Evolutionary conservation across 1,284 basidiomycete species (phyloP), one percentile per base, ranked within the genome.

Genomic region (Inonotus hispidus): DNA sequence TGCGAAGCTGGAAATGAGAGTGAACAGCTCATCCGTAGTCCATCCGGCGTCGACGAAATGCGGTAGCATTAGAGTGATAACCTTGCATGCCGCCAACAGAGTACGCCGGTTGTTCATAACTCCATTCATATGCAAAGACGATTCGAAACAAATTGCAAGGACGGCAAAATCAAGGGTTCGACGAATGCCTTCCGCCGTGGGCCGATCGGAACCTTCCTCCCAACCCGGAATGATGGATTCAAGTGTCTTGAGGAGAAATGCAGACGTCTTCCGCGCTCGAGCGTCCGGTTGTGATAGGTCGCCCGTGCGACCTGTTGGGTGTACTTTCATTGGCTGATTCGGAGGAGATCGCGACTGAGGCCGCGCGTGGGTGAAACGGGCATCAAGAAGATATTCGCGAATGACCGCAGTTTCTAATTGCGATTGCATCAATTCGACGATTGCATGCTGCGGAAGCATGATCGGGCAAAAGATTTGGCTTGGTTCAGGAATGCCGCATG

Each of bases 131-230:
- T 79, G 70, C 6, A 94, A 79, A 0, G 83, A 68, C 0, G 82
- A 82, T 70, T 94, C 89, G 66, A 90, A 94, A 21, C 76, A 74
- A 1, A 95, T 71, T 0, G 84, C 79, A 0, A 79, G 73, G 3
- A 92, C 76, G 1, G 85, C 81, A 16, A 88, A 72, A 68, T 95
- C 92, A 43, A 95, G 69, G 3, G 82, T 77, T 37, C 81, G 79
- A 13, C 90, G 83, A 2, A 85, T 78, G 47, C 77, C 79, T 68
- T 91, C 89, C 0, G 82, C 80, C 1, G 82, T 79, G 29, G 80
- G 74, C 57, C 77, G 74, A 13, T 75, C 75, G 27, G 68, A 71
- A 3, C 66, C 56, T 7, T 68, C 63, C 37, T 83, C 80, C 82
- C 85, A 86, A 50, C 82, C 80, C 1, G 66, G 64, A 14, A 70